Base-by-base conservation (phyloP, 441 rosid species). In the Flueggea neowawraea region DNA sequence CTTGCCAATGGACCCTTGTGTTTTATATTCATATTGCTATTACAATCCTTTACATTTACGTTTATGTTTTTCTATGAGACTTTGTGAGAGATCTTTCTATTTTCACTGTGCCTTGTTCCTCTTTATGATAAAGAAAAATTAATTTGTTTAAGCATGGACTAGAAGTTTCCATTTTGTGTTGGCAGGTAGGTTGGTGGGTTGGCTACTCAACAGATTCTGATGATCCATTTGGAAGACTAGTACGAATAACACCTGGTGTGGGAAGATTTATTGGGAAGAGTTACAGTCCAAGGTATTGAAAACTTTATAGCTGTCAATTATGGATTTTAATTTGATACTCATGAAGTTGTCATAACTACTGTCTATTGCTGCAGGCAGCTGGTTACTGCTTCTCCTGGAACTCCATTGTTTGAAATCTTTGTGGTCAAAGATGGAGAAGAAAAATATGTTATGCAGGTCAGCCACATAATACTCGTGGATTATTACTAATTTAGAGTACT, bases 101-200 rank as follows among this genome's bases (percentile, higher is more conserved):
- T 33, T 33, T 33, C 6, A 33, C 39, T 33, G 6, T 33, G 6
- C 6, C 6, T 33, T 33, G 39, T n/a, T n/a, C n/a, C n/a, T 33
- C 39, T 33, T 33, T 6, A 33, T 33, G 39, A 33, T 33, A 33
- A 33, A 33, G 39, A 45, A 45, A 45, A 9, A 45, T 45, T 45
- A 13, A 45, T 10, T 9, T 61, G 41, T 62, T 2, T 43, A 13
- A 45, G 43, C 31, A 44, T 54, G 51, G 15, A 22, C 28, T 14
- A 52, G 59, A 57, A 52, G 10, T 31, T 62, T 67, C 22, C 60
- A 12, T 67, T 41, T 36, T 58, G n/a, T 76, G 58, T 62, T 57
- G 41, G 61, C 84, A 94, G 98, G 84, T 93, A 58, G 98, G 98
- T 53, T 93, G 98, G 98, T 94, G 98, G 98, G 95, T 90, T 68